These are phyloP conservation scores for Sarocladium brachiariae DNA, from an alignment of 2,329 filamentous ascomycete species.

Conservation along the genomic window DNA sequence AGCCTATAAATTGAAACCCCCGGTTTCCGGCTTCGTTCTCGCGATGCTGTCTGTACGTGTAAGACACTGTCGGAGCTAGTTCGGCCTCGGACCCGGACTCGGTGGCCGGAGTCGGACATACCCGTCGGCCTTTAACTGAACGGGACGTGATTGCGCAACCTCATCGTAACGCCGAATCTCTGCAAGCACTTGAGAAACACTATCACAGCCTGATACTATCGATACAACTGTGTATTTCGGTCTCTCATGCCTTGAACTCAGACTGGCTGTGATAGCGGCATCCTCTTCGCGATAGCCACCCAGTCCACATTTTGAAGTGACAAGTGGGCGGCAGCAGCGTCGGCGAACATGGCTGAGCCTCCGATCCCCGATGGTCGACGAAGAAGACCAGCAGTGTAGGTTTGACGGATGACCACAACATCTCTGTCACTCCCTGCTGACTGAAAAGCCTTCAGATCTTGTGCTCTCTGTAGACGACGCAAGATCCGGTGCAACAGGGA, in stretches of 20 bases:
- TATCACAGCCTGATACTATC: background rate
- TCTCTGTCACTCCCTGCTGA: conserved; percentile 32
- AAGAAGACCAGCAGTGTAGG: conserved; percentile 9
- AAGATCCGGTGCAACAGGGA: conserved; percentile 57
- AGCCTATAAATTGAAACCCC: background rate
- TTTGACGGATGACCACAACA: conserved; percentile 6
- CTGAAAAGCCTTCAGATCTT: conserved; percentile 4
- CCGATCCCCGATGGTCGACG: conserved; percentile 6
- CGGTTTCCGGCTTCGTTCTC: background rate
- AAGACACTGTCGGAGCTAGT: background rate
- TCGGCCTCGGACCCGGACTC: background rate
- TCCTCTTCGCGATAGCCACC: background rate
- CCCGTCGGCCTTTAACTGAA: background rate
- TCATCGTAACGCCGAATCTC: background rate
- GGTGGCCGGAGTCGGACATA: background rate
- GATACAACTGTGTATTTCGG: background rate
- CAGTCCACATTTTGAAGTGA: background rate
- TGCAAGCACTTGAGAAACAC: background rate
- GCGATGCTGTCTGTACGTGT: background rate
- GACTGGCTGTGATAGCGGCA: background rate
- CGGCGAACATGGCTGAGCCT: conserved; percentile 5
- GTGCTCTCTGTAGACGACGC: conserved; percentile 45
- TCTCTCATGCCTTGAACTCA: background rate
- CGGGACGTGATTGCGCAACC: background rate
- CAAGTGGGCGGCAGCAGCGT: background rate